Percentiles rank a stretch among this genome's conserved stretches.
Conservation (phyloP, 176 grass and related monocot genomes). For the Carex pumila region DNA sequence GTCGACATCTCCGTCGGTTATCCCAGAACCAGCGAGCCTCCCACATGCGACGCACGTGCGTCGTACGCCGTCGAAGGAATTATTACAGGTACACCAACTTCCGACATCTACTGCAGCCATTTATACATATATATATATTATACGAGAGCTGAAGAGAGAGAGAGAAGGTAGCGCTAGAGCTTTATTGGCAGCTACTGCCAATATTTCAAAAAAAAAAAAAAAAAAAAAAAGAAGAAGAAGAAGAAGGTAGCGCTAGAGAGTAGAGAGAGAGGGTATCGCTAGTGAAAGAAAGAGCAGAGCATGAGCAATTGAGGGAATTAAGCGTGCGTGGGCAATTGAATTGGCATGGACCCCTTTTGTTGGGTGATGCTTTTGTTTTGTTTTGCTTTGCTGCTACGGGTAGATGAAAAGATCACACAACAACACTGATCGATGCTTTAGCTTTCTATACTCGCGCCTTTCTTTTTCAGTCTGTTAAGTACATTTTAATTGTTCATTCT, state of each 20-base stretch:
- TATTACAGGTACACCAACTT: neutral
- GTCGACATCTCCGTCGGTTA: neutral
- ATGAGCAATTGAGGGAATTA: neutral
- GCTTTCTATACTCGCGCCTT: neutral
- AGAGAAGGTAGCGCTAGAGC: neutral
- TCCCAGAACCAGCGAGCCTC: neutral
- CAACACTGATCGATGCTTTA: neutral
- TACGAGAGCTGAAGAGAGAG: neutral
- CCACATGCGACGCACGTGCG: constrained; percentile 8
- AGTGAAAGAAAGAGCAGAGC: neutral
- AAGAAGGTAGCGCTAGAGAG: too few relatives aligned
- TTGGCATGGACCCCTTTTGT: neutral
- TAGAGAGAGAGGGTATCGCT: neutral
- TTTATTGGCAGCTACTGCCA: too few relatives aligned
- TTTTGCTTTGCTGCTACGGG: neutral
- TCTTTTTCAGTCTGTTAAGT: neutral
- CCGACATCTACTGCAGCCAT: neutral
- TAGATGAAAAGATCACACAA: neutral
- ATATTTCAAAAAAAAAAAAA: too few relatives aligned
- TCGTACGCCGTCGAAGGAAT: neutral
- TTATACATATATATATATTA: neutral
- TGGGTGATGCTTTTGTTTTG: neutral
- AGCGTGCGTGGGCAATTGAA: neutral
- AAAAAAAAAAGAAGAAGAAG: too few relatives aligned
- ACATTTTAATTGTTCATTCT: too few relatives aligned